A percentile compares a stretch with the other conserved stretches of the same genome.
phyloP scores from a whole-genome alignment of 2,329 filamentous ascomycete genomes.

The Calonectria pseudoturangicola region DNA sequence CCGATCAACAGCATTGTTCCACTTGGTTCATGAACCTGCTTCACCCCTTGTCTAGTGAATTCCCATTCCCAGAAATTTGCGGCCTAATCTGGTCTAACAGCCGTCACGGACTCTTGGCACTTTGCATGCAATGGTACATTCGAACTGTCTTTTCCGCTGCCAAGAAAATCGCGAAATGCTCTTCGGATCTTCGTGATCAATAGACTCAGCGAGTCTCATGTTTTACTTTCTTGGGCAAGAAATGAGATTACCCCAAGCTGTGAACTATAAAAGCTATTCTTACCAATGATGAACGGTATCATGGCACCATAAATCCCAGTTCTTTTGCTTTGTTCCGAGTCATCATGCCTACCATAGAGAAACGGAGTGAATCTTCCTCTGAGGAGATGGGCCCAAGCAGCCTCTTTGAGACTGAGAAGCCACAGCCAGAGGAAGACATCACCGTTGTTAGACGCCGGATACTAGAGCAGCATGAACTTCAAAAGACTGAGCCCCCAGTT shows the following conservation, averaged over 20 bases:
- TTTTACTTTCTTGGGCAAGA: neutral
- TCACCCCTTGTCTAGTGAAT: neutral
- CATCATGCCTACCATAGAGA: slow-evolving; percentile 13
- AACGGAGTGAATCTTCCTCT: slow-evolving; percentile 22
- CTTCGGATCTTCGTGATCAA: neutral
- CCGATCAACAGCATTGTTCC: neutral
- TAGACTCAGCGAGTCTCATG: too few species aligned
- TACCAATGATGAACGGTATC: too few species aligned
- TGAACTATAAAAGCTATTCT: neutral
- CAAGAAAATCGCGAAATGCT: slow-evolving; percentile 25
- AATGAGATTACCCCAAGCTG: neutral
- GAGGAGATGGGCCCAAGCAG: slow-evolving; percentile 7
- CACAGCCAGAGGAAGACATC: slow-evolving; percentile 29
- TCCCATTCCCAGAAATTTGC: neutral
- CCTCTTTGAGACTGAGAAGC: slow-evolving; percentile 7
- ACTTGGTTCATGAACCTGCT: neutral
- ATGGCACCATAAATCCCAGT: neutral
- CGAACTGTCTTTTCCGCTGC: neutral
- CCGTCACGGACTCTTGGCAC: neutral
- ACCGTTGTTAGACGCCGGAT: slow-evolving; percentile 32
- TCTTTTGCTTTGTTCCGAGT: neutral
- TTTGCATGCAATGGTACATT: neutral
- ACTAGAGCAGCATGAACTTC: slow-evolving; percentile 41
- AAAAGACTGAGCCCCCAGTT: slow-evolving; percentile 42
- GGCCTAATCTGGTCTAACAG: slow-evolving; percentile 2